Conservation (phyloP, 192 early-diverging fungal genomes). For the Mortierella hygrophila region DNA sequence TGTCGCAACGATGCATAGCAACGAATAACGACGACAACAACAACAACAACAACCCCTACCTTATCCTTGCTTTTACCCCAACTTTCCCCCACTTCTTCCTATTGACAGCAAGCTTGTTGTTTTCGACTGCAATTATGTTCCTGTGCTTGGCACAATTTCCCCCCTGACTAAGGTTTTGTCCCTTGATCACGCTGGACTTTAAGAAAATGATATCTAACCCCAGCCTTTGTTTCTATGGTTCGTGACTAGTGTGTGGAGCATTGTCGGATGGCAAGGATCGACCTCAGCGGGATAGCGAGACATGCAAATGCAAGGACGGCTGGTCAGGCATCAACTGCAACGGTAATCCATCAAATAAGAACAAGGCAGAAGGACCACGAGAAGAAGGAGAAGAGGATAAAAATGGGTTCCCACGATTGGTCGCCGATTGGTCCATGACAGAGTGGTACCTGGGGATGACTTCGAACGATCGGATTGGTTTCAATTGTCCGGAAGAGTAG, state of each 20-base stretch:
- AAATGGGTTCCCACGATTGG: not conserved
- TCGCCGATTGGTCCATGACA: not conserved
- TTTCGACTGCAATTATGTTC: not conserved
- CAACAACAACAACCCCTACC: too few species aligned
- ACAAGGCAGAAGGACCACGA: not conserved
- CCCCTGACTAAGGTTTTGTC: slow-evolving; percentile 5
- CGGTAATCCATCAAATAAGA: slow-evolving; percentile 28
- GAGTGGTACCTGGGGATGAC: not conserved
- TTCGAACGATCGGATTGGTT: not conserved
- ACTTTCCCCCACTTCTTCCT: not conserved
- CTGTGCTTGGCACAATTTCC: not conserved
- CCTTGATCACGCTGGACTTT: slow-evolving; percentile 2
- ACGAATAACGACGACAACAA: too few species aligned
- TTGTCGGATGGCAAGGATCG: slow-evolving; percentile 75
- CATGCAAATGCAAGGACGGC: slow-evolving; percentile 85
- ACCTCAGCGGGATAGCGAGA: slow-evolving; percentile 61
- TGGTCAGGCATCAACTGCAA: slow-evolving; percentile 98
- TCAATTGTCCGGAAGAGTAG: not conserved
- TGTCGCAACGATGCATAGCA: not conserved
- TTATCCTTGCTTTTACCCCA: not conserved
- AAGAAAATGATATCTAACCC: not conserved
- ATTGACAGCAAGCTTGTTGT: not conserved
- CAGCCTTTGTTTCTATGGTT: not conserved
- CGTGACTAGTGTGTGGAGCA: slow-evolving; percentile 75
- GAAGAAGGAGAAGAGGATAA: not conserved